Percentiles rank a stretch among this genome's conserved stretches.
phyloP scores from a whole-genome alignment of 257 asterid genomes.

The Cynanchum wilfordii region DNA sequence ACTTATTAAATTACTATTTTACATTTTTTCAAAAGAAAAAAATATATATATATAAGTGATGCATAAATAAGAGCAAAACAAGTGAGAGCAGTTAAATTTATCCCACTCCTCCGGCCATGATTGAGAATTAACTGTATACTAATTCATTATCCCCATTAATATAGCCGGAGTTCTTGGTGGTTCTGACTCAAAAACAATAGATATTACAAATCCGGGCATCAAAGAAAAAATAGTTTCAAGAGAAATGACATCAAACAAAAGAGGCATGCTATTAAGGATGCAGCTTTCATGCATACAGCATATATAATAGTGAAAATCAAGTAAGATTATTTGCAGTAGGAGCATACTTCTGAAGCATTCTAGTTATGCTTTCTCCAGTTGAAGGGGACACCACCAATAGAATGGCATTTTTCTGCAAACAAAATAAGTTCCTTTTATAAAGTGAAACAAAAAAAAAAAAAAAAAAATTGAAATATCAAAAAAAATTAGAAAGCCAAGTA shows the following conservation, averaged over 20 bases:
- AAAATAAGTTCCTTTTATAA: slow-evolving; percentile 13
- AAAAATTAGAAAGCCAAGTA: slow-evolving; percentile 14
- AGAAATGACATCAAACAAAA: neutral
- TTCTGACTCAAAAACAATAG: neutral
- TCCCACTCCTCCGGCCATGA: neutral
- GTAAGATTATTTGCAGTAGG: slow-evolving; percentile 7
- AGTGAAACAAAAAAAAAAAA: neutral
- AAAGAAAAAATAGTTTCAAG: neutral
- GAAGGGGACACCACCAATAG: slow-evolving; percentile 75
- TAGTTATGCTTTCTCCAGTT: slow-evolving; percentile 57
- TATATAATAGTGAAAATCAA: slow-evolving; percentile 7
- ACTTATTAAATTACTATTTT: neutral
- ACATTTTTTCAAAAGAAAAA: too few species aligned
- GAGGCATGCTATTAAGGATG: neutral
- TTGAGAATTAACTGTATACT: neutral
- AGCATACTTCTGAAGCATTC: slow-evolving; percentile 80
- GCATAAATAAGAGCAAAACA: neutral
- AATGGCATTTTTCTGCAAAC: slow-evolving; percentile 80
- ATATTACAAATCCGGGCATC: neutral
- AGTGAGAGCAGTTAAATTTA: neutral
- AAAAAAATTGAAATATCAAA: slow-evolving; percentile 4
- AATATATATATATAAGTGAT: too few species aligned
- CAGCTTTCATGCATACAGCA: slow-evolving; percentile 12
- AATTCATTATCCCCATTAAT: neutral
- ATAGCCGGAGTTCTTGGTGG: neutral